Conservation (phyloP, 2,329 filamentous ascomycete species). For the Dactylellina sp. region DNA sequence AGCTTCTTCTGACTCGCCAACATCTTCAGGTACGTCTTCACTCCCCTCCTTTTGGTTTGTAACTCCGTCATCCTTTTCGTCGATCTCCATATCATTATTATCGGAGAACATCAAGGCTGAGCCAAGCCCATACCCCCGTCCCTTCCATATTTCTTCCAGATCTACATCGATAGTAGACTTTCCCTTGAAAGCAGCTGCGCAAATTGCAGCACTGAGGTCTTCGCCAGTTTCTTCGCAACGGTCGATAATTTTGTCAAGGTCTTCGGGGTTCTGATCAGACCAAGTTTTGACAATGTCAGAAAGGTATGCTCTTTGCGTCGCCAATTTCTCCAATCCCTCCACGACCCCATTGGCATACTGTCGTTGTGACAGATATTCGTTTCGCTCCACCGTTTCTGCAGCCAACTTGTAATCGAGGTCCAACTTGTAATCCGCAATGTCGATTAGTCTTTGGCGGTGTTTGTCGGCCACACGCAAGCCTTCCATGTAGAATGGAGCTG, state of each 20-base stretch:
- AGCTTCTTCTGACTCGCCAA: neutral
- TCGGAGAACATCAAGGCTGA: slow-evolving; percentile 8
- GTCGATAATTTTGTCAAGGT: slow-evolving; percentile 36
- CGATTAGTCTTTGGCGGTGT: slow-evolving; percentile 13
- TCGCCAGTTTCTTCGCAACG: slow-evolving; percentile 27
- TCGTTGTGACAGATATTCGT: slow-evolving; percentile 3
- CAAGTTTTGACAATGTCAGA: slow-evolving; percentile 8
- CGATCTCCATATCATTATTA: slow-evolving; percentile 18
- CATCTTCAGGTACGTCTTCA: neutral
- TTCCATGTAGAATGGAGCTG: slow-evolving; percentile 32
- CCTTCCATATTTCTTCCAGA: slow-evolving; percentile 13
- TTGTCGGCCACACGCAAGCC: slow-evolving; percentile 25
- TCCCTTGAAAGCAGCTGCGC: slow-evolving; percentile 18
- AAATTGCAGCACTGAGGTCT: slow-evolving; percentile 14
- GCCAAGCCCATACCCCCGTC: slow-evolving; percentile 27
- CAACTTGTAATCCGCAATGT: slow-evolving; percentile 5
- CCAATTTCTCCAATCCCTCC: slow-evolving; percentile 35
- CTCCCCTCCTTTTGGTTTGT: slow-evolving; percentile 10
- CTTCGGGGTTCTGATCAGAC: slow-evolving; percentile 22
- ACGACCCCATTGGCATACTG: slow-evolving; percentile 13
- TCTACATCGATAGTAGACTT: slow-evolving; percentile 14
- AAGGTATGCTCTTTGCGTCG: slow-evolving; percentile 1
- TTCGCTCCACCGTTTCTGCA: neutral
- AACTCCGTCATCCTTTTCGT: neutral
- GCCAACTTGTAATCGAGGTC: slow-evolving; percentile 1